Conservation (phyloP, 345 rosid species). For the Excoecaria agallocha region DNA sequence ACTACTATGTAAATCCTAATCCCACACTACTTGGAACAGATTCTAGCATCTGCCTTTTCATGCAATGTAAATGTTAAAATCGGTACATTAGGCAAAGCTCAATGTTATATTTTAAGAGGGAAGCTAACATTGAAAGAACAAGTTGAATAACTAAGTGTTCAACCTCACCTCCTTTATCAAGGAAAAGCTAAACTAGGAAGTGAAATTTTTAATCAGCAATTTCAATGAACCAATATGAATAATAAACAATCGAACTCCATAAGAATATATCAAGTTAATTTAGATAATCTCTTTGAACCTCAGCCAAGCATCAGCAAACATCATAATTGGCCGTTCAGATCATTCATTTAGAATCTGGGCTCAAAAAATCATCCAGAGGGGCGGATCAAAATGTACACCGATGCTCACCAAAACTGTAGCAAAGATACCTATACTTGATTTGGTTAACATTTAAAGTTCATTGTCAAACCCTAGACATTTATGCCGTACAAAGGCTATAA, state of each 20-base stretch:
- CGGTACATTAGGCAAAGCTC: neutral
- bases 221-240: neutral
- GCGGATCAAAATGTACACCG: too few species aligned
- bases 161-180: neutral
- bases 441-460: neutral
- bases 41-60: too few species aligned
- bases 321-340: neutral
- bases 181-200: neutral
- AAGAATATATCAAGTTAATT: neutral
- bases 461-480: neutral
- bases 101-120: neutral
- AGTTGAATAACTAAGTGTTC: neutral
- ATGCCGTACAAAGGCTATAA: neutral
- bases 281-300: neutral
- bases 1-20: too few species aligned
- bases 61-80: neutral
- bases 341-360: too few species aligned
- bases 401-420: too few species aligned
- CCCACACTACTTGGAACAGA: too few species aligned
- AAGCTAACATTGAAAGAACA: neutral
- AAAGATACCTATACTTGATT: too few species aligned
- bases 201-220: neutral
- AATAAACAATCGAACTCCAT: neutral
- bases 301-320: neutral
- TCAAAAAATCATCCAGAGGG: too few species aligned